Conservation (phyloP, 768 basidiomycete genomes). For the Coprinopsis marcescibilis region DNA sequence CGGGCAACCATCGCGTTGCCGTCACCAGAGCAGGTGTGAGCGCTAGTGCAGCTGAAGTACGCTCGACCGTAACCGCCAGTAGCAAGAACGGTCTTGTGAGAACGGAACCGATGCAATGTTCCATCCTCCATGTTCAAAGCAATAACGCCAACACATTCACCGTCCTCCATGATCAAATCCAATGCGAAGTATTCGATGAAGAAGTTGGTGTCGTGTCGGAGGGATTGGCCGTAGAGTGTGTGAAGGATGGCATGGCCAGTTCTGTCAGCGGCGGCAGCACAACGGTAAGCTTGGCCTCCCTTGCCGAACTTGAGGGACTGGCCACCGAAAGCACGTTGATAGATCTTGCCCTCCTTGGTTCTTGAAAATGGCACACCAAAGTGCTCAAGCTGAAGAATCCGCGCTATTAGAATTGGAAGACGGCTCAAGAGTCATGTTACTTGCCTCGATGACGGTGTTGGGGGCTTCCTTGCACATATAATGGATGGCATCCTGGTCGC, state of each 20-base stretch:
- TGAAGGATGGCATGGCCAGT: slow-evolving; percentile 98
- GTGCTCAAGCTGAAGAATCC: slow-evolving; percentile 76
- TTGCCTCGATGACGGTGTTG: slow-evolving; percentile 84
- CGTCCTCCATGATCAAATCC: slow-evolving; percentile 97
- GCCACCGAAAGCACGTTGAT: slow-evolving; percentile 98
- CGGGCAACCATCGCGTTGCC: slow-evolving; percentile 98
- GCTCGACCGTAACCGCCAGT: slow-evolving; percentile 98
- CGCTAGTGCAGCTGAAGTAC: slow-evolving; percentile 98
- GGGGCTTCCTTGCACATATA: slow-evolving; percentile 99
- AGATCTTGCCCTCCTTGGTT: slow-evolving; percentile 98
- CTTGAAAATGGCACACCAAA: slow-evolving; percentile 98
- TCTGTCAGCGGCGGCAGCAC: slow-evolving; percentile 97
- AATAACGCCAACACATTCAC: slow-evolving; percentile 98
- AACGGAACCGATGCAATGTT: slow-evolving; percentile 95
- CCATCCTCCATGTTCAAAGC: slow-evolving; percentile 99
- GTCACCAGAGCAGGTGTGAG: slow-evolving; percentile 98
- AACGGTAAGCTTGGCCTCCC: slow-evolving; percentile 98
- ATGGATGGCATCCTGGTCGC: slow-evolving; percentile 99
- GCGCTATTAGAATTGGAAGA: background rate
- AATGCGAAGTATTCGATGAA: slow-evolving; percentile 99
- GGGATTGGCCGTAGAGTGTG: slow-evolving; percentile 98
- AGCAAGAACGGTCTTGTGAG: slow-evolving; percentile 97
- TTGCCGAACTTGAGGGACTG: slow-evolving; percentile 96
- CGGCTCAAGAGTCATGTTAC: slow-evolving; percentile 9
- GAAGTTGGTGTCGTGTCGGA: slow-evolving; percentile 98